These are phyloP conservation scores for Xylariaceae sp. DNA, from an alignment of 2,329 filamentous ascomycete genomes.

Conservation along the genomic window DNA sequence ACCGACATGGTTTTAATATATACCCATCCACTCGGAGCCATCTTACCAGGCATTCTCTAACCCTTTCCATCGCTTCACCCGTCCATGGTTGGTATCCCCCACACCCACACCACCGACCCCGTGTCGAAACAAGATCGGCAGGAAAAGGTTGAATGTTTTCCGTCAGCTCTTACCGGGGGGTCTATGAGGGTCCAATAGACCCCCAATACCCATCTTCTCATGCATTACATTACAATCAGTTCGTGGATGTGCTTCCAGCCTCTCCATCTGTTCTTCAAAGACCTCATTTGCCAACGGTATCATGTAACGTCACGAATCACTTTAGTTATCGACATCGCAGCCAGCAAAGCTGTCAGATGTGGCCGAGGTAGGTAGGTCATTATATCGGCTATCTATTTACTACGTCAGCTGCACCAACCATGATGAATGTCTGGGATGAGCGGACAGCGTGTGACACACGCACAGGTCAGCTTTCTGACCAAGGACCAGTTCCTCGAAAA, in stretches of 20 bases:
- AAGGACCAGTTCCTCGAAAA: conserved; percentile 13
- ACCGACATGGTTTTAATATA: conserved; percentile 35
- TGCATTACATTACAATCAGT: conserved; percentile 3
- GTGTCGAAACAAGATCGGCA: conserved; percentile 14
- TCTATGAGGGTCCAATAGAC: conserved; percentile 12
- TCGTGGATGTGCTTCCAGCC: background rate
- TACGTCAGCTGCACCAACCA: conserved; percentile 40
- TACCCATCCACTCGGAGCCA: conserved; percentile 39
- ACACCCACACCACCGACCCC: conserved; percentile 18
- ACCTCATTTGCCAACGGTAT: conserved; percentile 18
- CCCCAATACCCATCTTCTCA: conserved; percentile 6
- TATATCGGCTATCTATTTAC: conserved; percentile 14
- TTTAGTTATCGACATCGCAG: conserved; percentile 1
- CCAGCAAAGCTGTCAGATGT: conserved; percentile 20
- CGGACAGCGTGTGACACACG: conserved; percentile 26
- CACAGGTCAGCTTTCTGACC: conserved; percentile 16
- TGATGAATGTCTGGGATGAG: conserved; percentile 9
- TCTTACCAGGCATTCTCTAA: conserved; percentile 27
- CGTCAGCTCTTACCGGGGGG: conserved; percentile 5
- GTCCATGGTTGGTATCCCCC: conserved; percentile 2
- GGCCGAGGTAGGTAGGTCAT: conserved; percentile 33
- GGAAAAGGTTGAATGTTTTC: conserved; percentile 7
- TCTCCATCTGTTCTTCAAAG: conserved; percentile 1
- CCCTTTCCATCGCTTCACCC: conserved; percentile 31
- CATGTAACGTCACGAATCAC: conserved; percentile 39